Conservation (phyloP, 2,329 filamentous ascomycete species). For the Aspergillus ochraceus region DNA sequence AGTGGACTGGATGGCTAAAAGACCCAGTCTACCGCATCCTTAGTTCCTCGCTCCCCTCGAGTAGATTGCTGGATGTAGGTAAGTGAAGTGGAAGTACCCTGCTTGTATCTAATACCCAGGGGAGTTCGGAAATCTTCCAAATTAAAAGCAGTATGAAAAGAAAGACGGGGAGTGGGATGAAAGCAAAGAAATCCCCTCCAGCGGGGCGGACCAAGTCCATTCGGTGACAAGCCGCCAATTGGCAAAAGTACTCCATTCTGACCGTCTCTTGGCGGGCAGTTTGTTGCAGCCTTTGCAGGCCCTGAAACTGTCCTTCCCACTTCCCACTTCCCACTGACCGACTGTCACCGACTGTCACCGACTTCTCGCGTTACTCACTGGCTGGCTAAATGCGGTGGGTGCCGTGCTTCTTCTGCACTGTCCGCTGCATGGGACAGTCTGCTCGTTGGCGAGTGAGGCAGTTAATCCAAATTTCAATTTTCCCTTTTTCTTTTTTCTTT, state of each 20-base stretch:
- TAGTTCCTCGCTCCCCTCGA: neutral
- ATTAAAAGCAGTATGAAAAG: neutral
- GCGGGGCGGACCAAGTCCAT: slow-evolving; percentile 5
- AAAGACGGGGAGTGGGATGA: neutral
- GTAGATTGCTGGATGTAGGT: neutral
- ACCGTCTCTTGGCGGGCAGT: slow-evolving; percentile 7
- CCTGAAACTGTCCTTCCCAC: neutral
- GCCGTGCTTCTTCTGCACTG: neutral
- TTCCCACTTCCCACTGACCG: neutral
- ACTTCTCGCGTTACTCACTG: neutral
- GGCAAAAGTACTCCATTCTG: slow-evolving; percentile 10
- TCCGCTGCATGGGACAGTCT: neutral
- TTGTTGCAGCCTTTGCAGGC: neutral
- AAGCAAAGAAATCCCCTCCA: neutral
- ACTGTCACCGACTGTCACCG: neutral
- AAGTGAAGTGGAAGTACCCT: neutral
- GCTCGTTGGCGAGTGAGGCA: neutral
- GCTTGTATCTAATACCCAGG: neutral
- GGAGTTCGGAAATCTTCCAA: neutral
- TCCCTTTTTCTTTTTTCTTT: neutral
- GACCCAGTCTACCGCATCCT: no score
- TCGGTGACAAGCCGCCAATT: slow-evolving; percentile 15
- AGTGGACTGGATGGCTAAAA: no score
- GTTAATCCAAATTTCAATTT: neutral
- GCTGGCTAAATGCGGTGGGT: neutral